Percentiles rank a stretch among this genome's conserved stretches.
Evolutionary conservation across 1,139 yeast genomes (phyloP).

Genomic region (Nakaseomyces nivariensis): DNA sequence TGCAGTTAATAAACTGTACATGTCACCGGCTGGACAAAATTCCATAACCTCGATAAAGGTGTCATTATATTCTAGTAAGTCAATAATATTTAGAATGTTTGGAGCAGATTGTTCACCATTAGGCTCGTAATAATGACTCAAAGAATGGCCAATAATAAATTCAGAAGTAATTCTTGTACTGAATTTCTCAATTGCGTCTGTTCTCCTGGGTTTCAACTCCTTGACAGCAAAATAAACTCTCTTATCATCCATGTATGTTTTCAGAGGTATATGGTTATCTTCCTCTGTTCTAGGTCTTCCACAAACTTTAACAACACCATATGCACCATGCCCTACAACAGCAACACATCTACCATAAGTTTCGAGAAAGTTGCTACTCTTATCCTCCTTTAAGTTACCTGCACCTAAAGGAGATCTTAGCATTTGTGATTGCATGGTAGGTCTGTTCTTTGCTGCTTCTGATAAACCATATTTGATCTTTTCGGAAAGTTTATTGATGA

Average conservation of each 20-base stretch:
- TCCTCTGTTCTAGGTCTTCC: slow-evolving; percentile 29
- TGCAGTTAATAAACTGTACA: slow-evolving; percentile 37
- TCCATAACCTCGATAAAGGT: slow-evolving; percentile 68
- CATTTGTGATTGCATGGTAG: slow-evolving; percentile 1
- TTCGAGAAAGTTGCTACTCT: slow-evolving; percentile 30
- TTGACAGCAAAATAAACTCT: slow-evolving; percentile 54
- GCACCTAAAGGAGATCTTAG: slow-evolving; percentile 10
- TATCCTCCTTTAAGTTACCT: slow-evolving; percentile 6
- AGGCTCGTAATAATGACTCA: slow-evolving; percentile 34
- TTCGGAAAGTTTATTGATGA: slow-evolving; percentile 39
- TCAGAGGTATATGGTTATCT: slow-evolving; percentile 16
- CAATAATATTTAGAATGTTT: slow-evolving; percentile 58
- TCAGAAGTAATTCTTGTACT: slow-evolving; percentile 63
- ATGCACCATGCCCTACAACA: slow-evolving; percentile 56
- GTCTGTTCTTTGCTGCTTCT: not conserved
- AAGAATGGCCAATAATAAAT: slow-evolving; percentile 58
- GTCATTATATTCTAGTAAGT: slow-evolving; percentile 46
- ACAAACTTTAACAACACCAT: slow-evolving; percentile 52
- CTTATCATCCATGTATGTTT: slow-evolving; percentile 16
- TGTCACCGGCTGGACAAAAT: slow-evolving; percentile 62
- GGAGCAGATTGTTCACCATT: slow-evolving; percentile 31
- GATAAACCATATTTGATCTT: slow-evolving; percentile 25
- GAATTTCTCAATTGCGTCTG: slow-evolving; percentile 47
- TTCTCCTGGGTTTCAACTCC: slow-evolving; percentile 40
- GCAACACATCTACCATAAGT: slow-evolving; percentile 53